Conservation (phyloP, 176 grass and related monocot genomes). For the Avena eriantha region DNA sequence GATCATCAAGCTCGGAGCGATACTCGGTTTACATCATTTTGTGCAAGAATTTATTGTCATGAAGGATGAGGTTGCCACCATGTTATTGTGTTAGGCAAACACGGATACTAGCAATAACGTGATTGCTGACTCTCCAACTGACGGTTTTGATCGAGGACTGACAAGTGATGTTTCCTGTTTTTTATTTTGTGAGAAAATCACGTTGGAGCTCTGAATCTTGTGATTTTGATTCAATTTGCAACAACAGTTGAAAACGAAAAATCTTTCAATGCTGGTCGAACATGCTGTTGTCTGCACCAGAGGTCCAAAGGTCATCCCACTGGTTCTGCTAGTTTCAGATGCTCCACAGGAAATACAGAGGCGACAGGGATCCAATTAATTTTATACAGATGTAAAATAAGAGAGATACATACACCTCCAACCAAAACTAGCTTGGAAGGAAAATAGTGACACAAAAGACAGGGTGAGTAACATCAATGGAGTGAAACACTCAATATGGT, state of each 20-base stretch:
- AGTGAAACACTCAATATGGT: constrained; percentile 23
- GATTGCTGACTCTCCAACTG: not conserved
- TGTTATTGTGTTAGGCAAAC: not conserved
- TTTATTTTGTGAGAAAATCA: not conserved
- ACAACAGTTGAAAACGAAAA: not conserved
- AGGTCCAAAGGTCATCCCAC: not conserved
- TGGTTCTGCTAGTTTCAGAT: not conserved
- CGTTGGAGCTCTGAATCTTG: not conserved
- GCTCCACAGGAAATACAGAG: not conserved
- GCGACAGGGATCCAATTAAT: not conserved
- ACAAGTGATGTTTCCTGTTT: not conserved
- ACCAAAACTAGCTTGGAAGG: not conserved
- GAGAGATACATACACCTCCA: not conserved
- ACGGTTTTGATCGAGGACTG: not conserved
- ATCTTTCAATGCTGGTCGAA: not conserved
- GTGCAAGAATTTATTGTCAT: not conserved
- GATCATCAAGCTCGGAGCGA: not conserved
- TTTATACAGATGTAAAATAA: not conserved
- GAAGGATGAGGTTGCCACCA: not conserved
- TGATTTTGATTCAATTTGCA: not conserved
- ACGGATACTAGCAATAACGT: not conserved
- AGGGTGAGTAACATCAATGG: not conserved
- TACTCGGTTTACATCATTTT: not conserved
- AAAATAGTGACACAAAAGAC: not conserved
- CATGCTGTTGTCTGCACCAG: not conserved